Evolutionary conservation across 768 basidiomycete genomes (phyloP).

Genomic region (Boletus huronensis): DNA sequence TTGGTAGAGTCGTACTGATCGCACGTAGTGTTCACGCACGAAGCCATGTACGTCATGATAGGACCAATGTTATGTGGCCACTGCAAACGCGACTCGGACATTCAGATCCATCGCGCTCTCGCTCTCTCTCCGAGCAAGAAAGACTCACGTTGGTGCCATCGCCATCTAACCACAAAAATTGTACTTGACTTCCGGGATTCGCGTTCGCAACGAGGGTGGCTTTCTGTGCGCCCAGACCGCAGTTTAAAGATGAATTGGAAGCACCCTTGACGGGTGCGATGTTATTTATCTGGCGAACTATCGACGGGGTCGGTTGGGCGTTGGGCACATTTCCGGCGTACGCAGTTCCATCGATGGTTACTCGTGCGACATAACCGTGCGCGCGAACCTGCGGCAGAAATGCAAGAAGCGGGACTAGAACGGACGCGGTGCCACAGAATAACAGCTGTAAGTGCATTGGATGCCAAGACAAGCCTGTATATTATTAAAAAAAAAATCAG

Average conservation of each 20-base stretch:
- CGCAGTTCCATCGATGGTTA: slow-evolving; percentile 42
- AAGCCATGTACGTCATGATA: slow-evolving; percentile 70
- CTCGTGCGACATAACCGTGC: slow-evolving; percentile 43
- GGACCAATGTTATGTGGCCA: slow-evolving; percentile 65
- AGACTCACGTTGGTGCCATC: slow-evolving; percentile 35
- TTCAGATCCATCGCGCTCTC: neutral
- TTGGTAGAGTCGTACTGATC: slow-evolving; percentile 53
- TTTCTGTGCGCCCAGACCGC: slow-evolving; percentile 50
- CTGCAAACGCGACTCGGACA: slow-evolving; percentile 22
- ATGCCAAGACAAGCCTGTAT: neutral
- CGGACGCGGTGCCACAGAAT: neutral
- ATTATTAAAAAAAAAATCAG: neutral
- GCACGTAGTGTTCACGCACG: slow-evolving; percentile 56
- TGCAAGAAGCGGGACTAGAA: slow-evolving; percentile 11
- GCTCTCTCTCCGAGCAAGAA: neutral
- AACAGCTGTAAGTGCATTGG: slow-evolving; percentile 7
- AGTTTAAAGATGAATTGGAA: slow-evolving; percentile 52
- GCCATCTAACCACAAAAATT: slow-evolving; percentile 55
- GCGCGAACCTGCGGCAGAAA: slow-evolving; percentile 28
- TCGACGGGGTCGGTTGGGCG: slow-evolving; percentile 36
- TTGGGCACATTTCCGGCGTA: slow-evolving; percentile 45
- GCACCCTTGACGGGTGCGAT: slow-evolving; percentile 55
- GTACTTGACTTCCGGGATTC: slow-evolving; percentile 54
- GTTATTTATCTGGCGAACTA: slow-evolving; percentile 44
- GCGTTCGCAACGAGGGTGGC: slow-evolving; percentile 51